Percentiles rank a stretch among this genome's conserved stretches.
phyloP scores from a whole-genome alignment of 192 early-diverging fungal species.

The Gaertneriomyces sp. region DNA sequence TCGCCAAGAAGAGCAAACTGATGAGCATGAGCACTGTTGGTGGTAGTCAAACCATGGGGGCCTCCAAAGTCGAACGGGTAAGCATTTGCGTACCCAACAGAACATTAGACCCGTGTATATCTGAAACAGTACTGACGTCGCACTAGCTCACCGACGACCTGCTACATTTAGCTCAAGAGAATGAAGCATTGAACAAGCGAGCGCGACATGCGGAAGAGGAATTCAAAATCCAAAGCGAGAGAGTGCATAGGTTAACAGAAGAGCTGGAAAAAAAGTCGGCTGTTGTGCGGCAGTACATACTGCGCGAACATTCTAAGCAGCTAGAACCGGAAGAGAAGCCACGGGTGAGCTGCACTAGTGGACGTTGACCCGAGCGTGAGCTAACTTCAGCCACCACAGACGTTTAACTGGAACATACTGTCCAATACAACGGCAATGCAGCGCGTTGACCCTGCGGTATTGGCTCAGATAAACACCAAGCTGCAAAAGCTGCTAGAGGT shows the following conservation, averaged over 20 bases:
- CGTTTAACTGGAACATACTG: slow-evolving; percentile 46
- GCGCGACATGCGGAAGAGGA: slow-evolving; percentile 44
- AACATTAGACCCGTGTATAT: not conserved
- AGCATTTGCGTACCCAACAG: not conserved
- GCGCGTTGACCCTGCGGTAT: slow-evolving; percentile 45
- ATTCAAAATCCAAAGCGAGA: slow-evolving; percentile 24
- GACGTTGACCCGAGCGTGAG: not conserved
- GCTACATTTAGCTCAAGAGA: slow-evolving; percentile 45
- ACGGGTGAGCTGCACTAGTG: not conserved
- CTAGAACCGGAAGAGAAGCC: slow-evolving; percentile 50
- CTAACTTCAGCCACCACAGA: slow-evolving; percentile 10
- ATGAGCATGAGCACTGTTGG: not conserved
- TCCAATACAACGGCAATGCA: slow-evolving; percentile 49
- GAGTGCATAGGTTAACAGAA: slow-evolving; percentile 29
- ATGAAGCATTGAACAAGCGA: slow-evolving; percentile 47
- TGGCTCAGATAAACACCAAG: slow-evolving; percentile 55
- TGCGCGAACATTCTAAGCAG: slow-evolving; percentile 41
- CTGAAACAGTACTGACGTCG: not conserved
- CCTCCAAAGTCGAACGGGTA: slow-evolving; percentile 40
- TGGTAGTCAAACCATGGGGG: slow-evolving; percentile 12
- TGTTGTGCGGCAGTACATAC: slow-evolving; percentile 48
- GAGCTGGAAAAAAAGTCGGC: slow-evolving; percentile 55
- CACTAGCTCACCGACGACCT: slow-evolving; percentile 41
- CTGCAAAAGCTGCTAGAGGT: slow-evolving; percentile 61
- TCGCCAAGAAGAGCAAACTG: slow-evolving; percentile 4